Percentiles rank a stretch among this genome's conserved stretches.
phyloP scores from a whole-genome alignment of 1,139 yeast species.

The Saccharomyces hybrid region DNA sequence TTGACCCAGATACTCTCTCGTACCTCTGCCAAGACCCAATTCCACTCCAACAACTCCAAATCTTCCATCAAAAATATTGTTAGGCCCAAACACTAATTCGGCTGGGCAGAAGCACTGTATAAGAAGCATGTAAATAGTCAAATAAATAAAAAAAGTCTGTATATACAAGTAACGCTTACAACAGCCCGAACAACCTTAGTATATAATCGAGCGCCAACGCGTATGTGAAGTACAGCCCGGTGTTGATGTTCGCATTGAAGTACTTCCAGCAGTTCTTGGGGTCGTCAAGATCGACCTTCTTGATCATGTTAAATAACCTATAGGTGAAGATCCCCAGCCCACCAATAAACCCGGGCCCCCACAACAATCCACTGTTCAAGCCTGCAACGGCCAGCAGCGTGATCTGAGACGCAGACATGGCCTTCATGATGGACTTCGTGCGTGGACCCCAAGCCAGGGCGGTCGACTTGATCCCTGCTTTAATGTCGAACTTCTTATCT shows the following conservation, averaged over 20 bases:
- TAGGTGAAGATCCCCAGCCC: slow-evolving; percentile 62
- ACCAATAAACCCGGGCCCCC: slow-evolving; percentile 71
- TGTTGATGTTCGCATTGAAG: slow-evolving; percentile 67
- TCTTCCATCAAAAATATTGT: slow-evolving; percentile 2
- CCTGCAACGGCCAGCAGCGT: slow-evolving; percentile 62
- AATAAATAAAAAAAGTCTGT: not conserved
- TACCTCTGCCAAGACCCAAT: slow-evolving; percentile 1
- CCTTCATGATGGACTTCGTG: slow-evolving; percentile 60
- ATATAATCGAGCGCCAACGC: slow-evolving; percentile 75
- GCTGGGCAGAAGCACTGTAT: no score
- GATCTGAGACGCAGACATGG: slow-evolving; percentile 59
- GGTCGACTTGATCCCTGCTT: slow-evolving; percentile 89
- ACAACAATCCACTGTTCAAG: slow-evolving; percentile 54
- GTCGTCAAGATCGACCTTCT: slow-evolving; percentile 63
- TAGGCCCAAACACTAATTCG: not conserved
- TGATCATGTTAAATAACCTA: slow-evolving; percentile 59
- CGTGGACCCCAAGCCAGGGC: slow-evolving; percentile 88
- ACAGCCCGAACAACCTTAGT: slow-evolving; percentile 32
- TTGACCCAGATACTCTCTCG: not conserved
- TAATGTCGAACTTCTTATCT: slow-evolving; percentile 78
- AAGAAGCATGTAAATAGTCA: not conserved
- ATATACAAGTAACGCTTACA: slow-evolving; percentile 10
- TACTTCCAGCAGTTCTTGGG: slow-evolving; percentile 78
- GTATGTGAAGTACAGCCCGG: slow-evolving; percentile 70
- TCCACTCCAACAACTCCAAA: slow-evolving; percentile 1